Evolutionary conservation across 2,329 filamentous ascomycete species (phyloP).

Genomic region (Exophiala alcalophila): DNA sequence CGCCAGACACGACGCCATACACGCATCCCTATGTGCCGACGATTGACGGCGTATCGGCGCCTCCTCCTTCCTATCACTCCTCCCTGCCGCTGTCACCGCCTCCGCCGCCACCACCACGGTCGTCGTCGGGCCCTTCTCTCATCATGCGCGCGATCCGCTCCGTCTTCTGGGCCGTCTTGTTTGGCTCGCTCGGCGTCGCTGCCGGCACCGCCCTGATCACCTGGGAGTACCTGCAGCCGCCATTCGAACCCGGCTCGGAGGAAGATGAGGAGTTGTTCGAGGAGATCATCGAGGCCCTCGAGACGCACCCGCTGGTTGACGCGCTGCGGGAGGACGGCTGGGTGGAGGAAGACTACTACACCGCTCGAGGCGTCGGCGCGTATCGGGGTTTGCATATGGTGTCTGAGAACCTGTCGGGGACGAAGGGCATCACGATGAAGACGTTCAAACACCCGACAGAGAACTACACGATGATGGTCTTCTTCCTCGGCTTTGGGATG

Average conservation of each 20-base stretch:
- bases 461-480: slow-evolving; percentile 62
- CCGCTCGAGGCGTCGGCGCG: not conserved
- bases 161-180: slow-evolving; percentile 22
- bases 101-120: not conserved
- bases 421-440: slow-evolving; percentile 40
- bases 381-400: slow-evolving; percentile 34
- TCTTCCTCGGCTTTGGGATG: slow-evolving; percentile 59
- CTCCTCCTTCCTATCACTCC: no score
- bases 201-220: slow-evolving; percentile 29
- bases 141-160: slow-evolving; percentile 19
- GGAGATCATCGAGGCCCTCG: slow-evolving; percentile 35
- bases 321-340: slow-evolving; percentile 39
- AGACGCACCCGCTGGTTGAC: slow-evolving; percentile 40
- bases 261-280: slow-evolving; percentile 35
- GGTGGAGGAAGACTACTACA: slow-evolving; percentile 37
- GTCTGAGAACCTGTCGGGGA: slow-evolving; percentile 41
- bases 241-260: slow-evolving; percentile 35
- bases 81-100: no score
- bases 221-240: slow-evolving; percentile 31
- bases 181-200: slow-evolving; percentile 16
- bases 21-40: slow-evolving; percentile 2
- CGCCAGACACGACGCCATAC: slow-evolving; percentile 24
- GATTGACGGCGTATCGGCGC: not conserved
- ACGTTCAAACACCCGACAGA: slow-evolving; percentile 64
- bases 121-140: slow-evolving; percentile 11